Base-by-base conservation (phyloP, 164 flowering plant genomes). In the Chimonanthus salicifolius region DNA sequence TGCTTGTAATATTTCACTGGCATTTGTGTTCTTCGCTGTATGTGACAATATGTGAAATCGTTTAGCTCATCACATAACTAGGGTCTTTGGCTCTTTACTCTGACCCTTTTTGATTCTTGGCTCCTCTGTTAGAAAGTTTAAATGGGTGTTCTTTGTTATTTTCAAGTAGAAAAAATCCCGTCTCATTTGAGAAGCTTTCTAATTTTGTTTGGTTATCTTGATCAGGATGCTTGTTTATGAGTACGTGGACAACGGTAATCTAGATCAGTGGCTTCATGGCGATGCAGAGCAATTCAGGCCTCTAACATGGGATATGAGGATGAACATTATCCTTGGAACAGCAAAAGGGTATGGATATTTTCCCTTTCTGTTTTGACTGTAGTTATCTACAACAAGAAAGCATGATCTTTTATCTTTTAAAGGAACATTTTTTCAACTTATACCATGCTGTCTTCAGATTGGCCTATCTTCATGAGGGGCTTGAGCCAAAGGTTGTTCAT, bases 251-350 rank as follows among this genome's bases (percentile, higher is more conserved):
- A 91, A 91, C 76, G 99, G 99, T 51, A 92, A 94, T 84, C 82
- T 94, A 69, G 99, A 91, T 9, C 98, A 94, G 71, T 94, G 99
- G 99, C 90, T 94, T 77, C 98, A 92, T 81, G 99, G 98, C 13
- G 94, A 91, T 82, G 97, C 90, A 33, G 99, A 97, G 47, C 88
- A 83, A 70, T 86, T 86, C 68, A 94, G 99, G 80, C 99, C 98
- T 72, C 80, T 94, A 54, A 91, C 99, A 50, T 94, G 99, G 99
- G 91, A 90, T 33, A 87, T 89, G 68, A 89, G 99, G 60, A 83
- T 93, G 90, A 94, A 94, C 71, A 87, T 92, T 58, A 86, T 93
- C 64, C 76, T 91, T 62, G 98, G 99, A 82, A 92, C 89, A 6
- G 98, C 99, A 13, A 94, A 88, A 85, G 98, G 99, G 99, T 94